Evolutionary conservation across 1,284 basidiomycete species (phyloP), one percentile per base, ranked within the genome.

Genomic region (Xerocomus amazonicus): DNA sequence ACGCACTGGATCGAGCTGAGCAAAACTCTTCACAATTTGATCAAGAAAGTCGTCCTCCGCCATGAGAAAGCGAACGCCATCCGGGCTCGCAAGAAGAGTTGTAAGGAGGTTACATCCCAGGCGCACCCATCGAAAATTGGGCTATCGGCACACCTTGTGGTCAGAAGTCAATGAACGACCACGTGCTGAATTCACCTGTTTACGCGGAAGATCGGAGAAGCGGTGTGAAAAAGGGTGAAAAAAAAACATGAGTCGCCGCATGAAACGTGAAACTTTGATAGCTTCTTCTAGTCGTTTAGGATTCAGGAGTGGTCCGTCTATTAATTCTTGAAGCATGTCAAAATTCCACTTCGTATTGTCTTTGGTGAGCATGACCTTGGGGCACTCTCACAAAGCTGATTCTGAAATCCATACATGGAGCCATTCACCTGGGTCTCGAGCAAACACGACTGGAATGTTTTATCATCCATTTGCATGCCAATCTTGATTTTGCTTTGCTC

Each of bases 211-310:
- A 59, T 90, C 85, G 8, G 91, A 89, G 69, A 97, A 99, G 28
- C 90, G 83, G 53, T 72, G 87, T n/a, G 65, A 60, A 66, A 90
- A 90, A 1, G 97, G 97, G 66, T 97, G 90, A 63, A 88, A 97
- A 74, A 99, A 99, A 2, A 84, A 80, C 75, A 97, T 84, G 14
- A 99, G 72, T 29, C 92, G 80, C 33, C 87, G 80, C 52, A 97
- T 84, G 57, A 97, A 94, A 61, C 92, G 87, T 14, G 90, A 87
- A 10, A 87, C 91, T 63, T 87, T 90, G 65, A 96, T 90, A 2
- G 92, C 92, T 69, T 99, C 97, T 61, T 99, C 97, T 63, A 99
- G 78, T n/a, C 97, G 77, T 61, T 91, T 92, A 1, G 92, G 84
- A 61, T 95, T 96, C 42, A 94, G 75, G 43, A 99, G 71, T 1